Evolutionary conservation across 164 flowering plant species (phyloP).

Genomic region (Amborella trichopoda): DNA sequence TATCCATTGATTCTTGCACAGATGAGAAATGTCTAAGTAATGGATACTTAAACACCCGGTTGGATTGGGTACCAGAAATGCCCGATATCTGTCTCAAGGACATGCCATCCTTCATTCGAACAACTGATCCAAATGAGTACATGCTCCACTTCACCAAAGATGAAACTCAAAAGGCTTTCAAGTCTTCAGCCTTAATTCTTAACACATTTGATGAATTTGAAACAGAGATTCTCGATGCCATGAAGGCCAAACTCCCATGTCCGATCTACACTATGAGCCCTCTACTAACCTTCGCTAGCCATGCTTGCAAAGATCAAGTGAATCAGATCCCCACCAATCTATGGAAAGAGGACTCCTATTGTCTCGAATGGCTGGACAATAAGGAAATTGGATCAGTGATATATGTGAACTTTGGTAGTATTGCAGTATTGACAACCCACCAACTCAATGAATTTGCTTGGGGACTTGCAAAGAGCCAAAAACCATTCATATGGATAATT

Average conservation of each 20-base stretch:
- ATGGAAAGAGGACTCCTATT: constrained; percentile 25
- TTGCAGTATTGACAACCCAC: constrained; percentile 15
- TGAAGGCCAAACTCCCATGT: constrained; percentile 1
- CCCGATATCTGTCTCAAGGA: constrained; percentile 19
- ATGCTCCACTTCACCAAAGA: constrained; percentile 8
- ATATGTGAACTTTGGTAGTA: constrained; percentile 32
- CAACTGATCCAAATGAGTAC: constrained; percentile 10
- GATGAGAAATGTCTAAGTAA: constrained; percentile 15
- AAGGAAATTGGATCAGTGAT: constrained; percentile 18
- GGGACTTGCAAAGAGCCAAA: constrained; percentile 30
- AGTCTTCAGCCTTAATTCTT: constrained; percentile 10
- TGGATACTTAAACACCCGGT: constrained; percentile 17
- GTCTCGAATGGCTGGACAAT: constrained; percentile 25
- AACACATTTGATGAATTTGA: constrained; percentile 15
- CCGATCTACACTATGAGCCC: constrained; percentile 17
- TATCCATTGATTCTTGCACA: too few species aligned
- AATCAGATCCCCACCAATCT: constrained; percentile 4
- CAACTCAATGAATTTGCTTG: constrained; percentile 30
- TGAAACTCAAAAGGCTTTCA: constrained; percentile 2
- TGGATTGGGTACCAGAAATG: constrained; percentile 27
- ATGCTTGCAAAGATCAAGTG: not conserved
- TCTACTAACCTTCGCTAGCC: constrained; percentile 1
- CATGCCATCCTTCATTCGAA: constrained; percentile 12
- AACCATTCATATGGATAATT: constrained; percentile 37
- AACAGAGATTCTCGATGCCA: constrained; percentile 9